Evolutionary conservation across 2,329 filamentous ascomycete species (phyloP), one percentile per base, ranked within the genome.

Genomic region (Cadophora sp.): DNA sequence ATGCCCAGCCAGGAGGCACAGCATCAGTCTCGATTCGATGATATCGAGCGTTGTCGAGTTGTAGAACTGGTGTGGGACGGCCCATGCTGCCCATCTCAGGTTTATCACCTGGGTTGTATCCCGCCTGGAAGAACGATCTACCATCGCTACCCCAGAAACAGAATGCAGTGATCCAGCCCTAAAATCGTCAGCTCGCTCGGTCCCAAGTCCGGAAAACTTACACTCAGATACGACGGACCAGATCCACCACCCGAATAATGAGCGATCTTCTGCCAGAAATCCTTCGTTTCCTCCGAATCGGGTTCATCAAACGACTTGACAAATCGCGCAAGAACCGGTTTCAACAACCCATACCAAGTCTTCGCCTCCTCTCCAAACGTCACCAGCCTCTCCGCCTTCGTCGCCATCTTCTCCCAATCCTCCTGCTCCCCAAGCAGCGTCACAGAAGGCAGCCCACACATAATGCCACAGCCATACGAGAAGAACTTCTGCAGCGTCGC

Each of bases 361-460:
- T 70, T 71, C 0, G 78, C 68, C 59, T 83, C 77, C 9, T 75
- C 61, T 0, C 80, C 80, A 62, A 80, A 79, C 3, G 72, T 66
- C 0, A 62, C 29, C 1, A 83, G 67, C 40, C 77, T 76, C 16
- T 81, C 76, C 2, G 81, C 48, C 22, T 75, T 75, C 0, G 22
- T 31, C 2, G 76, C 65, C 1, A 84, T 69, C 3, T 72, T 64
- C 56, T 69, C 72, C 80, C 83, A 88, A 74, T 88, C 85, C 1
- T 68, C 66, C 14, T 77, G 73, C 48, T 83, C 79, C 1, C 86
- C 85, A 0, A 84, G 78, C 1, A 88, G 75, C 0, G 85, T 87
- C 0, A 87, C 83, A 0, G 80, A 81, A 0, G 86, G 86, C 1
- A 88, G 77, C 0, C 85, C 85, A 69, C 85, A 87, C 0, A 24